Conservation (phyloP, 495 filamentous ascomycete genomes). For the Sporormia fimetaria region DNA sequence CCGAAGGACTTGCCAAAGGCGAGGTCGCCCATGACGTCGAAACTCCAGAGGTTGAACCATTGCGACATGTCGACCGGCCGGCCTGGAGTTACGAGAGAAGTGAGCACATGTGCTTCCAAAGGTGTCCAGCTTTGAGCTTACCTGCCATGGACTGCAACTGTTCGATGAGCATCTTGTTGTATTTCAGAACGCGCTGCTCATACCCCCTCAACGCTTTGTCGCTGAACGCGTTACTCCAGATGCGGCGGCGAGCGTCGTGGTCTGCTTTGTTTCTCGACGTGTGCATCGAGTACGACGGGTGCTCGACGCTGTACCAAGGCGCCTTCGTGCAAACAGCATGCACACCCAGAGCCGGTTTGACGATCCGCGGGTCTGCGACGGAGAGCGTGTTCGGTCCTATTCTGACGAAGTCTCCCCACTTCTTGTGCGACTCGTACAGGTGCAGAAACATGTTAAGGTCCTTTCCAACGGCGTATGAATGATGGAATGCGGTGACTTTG, state of each 20-base stretch:
- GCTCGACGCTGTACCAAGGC: constrained; percentile 28
- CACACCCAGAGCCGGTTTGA: neutral
- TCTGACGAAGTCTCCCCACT: constrained; percentile 16
- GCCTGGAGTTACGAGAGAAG: too few relatives aligned
- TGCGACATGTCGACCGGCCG: constrained; percentile 29
- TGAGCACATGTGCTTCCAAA: constrained; percentile 22
- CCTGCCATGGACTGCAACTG: too few relatives aligned
- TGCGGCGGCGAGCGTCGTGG: constrained; percentile 32
- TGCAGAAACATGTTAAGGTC: constrained; percentile 6
- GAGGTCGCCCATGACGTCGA: constrained; percentile 41
- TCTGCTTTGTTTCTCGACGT: constrained; percentile 26
- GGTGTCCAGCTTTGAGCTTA: constrained; percentile 13
- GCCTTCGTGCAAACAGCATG: constrained; percentile 27
- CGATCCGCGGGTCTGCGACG: neutral
- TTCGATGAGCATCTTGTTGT: too few relatives aligned
- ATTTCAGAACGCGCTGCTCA: too few relatives aligned
- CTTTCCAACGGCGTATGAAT: neutral
- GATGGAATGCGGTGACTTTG: constrained; percentile 10
- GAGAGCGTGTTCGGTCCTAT: constrained; percentile 5
- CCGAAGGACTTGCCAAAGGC: constrained; percentile 39
- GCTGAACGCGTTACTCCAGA: constrained; percentile 34
- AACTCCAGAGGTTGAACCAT: constrained; percentile 38
- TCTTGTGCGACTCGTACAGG: constrained; percentile 6
- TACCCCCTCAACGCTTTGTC: constrained; percentile 26
- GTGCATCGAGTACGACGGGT: constrained; percentile 25